Percentiles rank a stretch among this genome's conserved stretches.
phyloP scores from a whole-genome alignment of 352 stramenopile species.

The Pythium utonaiense region DNA sequence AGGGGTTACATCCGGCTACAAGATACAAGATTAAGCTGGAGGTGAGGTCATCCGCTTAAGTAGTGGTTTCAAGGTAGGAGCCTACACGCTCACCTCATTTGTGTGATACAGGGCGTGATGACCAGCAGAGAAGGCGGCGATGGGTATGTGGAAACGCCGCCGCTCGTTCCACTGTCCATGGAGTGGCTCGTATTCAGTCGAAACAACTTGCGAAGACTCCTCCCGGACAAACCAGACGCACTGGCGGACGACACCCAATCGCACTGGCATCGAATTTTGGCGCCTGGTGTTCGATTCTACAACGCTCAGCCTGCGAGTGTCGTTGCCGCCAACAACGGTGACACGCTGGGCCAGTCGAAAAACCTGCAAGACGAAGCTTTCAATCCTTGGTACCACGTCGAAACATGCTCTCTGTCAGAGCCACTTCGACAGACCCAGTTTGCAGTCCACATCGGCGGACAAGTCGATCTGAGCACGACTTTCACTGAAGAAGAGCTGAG shows the following conservation, averaged over 20 bases:
- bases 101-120: conserved; percentile 35
- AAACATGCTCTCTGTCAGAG: conserved; percentile 46
- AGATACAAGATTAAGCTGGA: conserved; percentile 60
- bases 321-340: conserved; percentile 30
- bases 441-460: conserved; percentile 52
- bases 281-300: conserved; percentile 33
- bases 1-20: conserved; percentile 45
- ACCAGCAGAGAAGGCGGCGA: conserved; percentile 11
- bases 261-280: conserved; percentile 41
- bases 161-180: conserved; percentile 29
- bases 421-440: conserved; percentile 49
- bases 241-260: background rate
- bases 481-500: conserved; percentile 43
- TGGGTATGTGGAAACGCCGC: conserved; percentile 36
- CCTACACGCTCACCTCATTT: background rate
- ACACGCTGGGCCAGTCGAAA: conserved; percentile 35
- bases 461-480: conserved; percentile 47
- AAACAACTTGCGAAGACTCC: conserved; percentile 30
- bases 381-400: conserved; percentile 68
- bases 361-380: conserved; percentile 32
- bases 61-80: background rate
- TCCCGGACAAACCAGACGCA: conserved; percentile 13
- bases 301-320: conserved; percentile 31
- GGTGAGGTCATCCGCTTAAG: conserved; percentile 31
- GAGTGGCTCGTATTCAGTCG: conserved; percentile 57